Evolutionary conservation across 805 yeast genomes (phyloP).

Genomic region (Candida berthetii): DNA sequence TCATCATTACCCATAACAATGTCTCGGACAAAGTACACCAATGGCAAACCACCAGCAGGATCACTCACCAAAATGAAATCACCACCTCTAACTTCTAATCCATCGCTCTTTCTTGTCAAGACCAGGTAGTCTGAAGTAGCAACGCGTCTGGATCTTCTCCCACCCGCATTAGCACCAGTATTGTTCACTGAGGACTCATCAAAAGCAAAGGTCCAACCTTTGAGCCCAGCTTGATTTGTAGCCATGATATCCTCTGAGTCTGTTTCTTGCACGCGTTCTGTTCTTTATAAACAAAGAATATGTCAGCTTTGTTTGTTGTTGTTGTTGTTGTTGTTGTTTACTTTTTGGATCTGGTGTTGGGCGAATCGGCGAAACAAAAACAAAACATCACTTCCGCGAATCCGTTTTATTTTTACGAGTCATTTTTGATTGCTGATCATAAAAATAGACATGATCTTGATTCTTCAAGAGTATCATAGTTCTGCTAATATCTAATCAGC

Average conservation of each 20-base stretch:
- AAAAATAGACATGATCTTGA: too few relatives aligned
- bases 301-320: neutral
- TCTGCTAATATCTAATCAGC: too few relatives aligned
- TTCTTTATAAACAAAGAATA: too few relatives aligned
- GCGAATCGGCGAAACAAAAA: too few relatives aligned
- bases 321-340: neutral
- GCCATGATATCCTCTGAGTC: neutral
- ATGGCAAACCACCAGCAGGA: slow-evolving; percentile 25
- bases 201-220: neutral
- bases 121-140: slow-evolving; percentile 9
- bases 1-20: slow-evolving; percentile 43
- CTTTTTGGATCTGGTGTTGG: neutral
- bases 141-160: neutral
- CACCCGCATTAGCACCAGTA: neutral
- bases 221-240: neutral
- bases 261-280: neutral
- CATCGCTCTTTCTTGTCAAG: slow-evolving; percentile 39
- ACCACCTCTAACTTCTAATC: slow-evolving; percentile 43
- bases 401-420: too few relatives aligned
- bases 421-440: too few relatives aligned
- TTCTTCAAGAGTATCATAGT: too few relatives aligned
- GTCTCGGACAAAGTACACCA: slow-evolving; percentile 44
- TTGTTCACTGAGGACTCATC: neutral
- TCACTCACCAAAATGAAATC: slow-evolving; percentile 40
- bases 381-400: too few relatives aligned